Percentiles rank a stretch among this genome's conserved stretches.
phyloP scores from a whole-genome alignment of 1,284 basidiomycete genomes.

The Caloboletus firmus region DNA sequence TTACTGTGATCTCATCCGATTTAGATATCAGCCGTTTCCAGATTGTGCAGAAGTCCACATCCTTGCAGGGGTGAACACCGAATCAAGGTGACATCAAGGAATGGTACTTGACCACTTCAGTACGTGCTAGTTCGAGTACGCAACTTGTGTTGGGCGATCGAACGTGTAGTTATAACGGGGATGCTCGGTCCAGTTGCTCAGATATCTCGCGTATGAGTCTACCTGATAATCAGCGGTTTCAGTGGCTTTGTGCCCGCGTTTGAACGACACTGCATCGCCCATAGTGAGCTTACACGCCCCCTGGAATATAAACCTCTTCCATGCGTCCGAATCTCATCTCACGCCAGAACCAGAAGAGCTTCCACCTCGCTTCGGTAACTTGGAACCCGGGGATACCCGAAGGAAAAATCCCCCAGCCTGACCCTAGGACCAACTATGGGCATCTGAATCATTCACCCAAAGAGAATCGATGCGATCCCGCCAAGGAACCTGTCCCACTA shows the following conservation, averaged over 20 bases:
- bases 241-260: neutral
- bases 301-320: neutral
- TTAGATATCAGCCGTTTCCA: conserved; percentile 1
- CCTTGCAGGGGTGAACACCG: conserved; percentile 1
- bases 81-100: conserved; percentile 16
- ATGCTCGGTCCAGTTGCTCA: conserved; percentile 9
- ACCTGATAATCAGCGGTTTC: neutral
- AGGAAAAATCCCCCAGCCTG: neutral
- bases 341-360: conserved; percentile 1
- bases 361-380: conserved; percentile 6
- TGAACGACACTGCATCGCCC: neutral
- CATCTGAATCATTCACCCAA: neutral
- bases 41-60: neutral
- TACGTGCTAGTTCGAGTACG: neutral
- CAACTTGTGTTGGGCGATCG: neutral
- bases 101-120: conserved; percentile 1
- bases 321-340: conserved; percentile 5
- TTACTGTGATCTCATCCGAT: conserved; percentile 5
- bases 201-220: neutral
- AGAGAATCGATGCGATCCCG: neutral
- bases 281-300: neutral
- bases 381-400: conserved; percentile 22
- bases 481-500: neutral
- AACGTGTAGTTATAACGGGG: conserved; percentile 7
- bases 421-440: neutral